These are phyloP conservation scores for Macadamia tetraphylla DNA, from an alignment of 164 flowering plant species.

Conservation along the genomic window DNA sequence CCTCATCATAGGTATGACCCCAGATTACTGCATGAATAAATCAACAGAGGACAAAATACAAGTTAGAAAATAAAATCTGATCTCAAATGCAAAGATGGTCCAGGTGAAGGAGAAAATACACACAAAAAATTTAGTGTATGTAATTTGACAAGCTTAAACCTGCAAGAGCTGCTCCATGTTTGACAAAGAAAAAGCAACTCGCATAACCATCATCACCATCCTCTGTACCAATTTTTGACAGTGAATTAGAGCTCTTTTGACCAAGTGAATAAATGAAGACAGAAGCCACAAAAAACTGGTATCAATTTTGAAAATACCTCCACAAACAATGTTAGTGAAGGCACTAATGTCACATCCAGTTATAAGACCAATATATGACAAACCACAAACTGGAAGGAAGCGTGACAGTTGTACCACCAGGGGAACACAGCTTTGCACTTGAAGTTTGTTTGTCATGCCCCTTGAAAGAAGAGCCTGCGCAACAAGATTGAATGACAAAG, in stretches of 20 bases:
- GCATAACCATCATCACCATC: slow-evolving; percentile 38
- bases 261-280: slow-evolving; percentile 6
- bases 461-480: slow-evolving; percentile 62
- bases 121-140: background rate
- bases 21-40: slow-evolving; percentile 55
- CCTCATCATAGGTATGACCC: slow-evolving; percentile 56
- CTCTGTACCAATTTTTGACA: slow-evolving; percentile 26
- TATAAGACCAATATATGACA: slow-evolving; percentile 61
- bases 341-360: slow-evolving; percentile 52
- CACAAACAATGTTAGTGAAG: slow-evolving; percentile 22
- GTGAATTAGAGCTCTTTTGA: background rate
- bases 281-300: background rate
- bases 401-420: slow-evolving; percentile 40
- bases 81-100: background rate
- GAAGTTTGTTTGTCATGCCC: slow-evolving; percentile 21
- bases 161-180: slow-evolving; percentile 71
- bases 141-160: slow-evolving; percentile 31
- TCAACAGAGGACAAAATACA: slow-evolving; percentile 5
- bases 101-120: background rate
- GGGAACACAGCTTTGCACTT: slow-evolving; percentile 25
- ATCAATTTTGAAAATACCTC: slow-evolving; percentile 33
- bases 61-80: background rate
- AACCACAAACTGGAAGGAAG: slow-evolving; percentile 51
- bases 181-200: slow-evolving; percentile 48
- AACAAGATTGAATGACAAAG: slow-evolving; percentile 3